These are phyloP conservation scores for Corymbia citriodora DNA, from an alignment of 441 rosid genomes.

Conservation along the genomic window DNA sequence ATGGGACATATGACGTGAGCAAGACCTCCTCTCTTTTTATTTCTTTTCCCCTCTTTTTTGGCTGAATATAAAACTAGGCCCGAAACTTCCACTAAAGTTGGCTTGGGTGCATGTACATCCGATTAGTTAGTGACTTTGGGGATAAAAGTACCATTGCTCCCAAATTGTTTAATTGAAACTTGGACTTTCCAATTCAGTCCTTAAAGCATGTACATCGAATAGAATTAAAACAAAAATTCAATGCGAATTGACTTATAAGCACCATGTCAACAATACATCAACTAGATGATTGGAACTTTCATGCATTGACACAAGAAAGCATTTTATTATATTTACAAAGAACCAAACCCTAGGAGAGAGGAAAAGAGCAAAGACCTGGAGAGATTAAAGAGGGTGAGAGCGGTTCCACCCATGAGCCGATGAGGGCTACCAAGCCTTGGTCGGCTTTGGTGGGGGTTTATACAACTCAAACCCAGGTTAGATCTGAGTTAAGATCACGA, in stretches of 20 bases:
- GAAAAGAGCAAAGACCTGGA: fast-evolving
- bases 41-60: neutral
- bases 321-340: neutral
- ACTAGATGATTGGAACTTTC: neutral
- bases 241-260: neutral
- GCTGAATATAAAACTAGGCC: neutral
- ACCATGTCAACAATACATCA: neutral
- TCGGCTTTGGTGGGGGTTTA: neutral
- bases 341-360: neutral
- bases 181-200: neutral
- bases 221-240: neutral
- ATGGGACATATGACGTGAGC: neutral
- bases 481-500: neutral
- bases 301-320: neutral
- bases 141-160: neutral
- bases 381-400: fast-evolving
- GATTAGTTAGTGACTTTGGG: neutral
- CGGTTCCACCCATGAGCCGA: fast-evolving
- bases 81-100: neutral
- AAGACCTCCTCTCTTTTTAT: neutral
- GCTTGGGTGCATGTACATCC: neutral
- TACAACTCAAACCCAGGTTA: neutral
- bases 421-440: fast-evolving
- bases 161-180: neutral
- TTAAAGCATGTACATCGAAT: neutral